Base-by-base conservation (phyloP, 345 rosid species). In the Firmiana major region DNA sequence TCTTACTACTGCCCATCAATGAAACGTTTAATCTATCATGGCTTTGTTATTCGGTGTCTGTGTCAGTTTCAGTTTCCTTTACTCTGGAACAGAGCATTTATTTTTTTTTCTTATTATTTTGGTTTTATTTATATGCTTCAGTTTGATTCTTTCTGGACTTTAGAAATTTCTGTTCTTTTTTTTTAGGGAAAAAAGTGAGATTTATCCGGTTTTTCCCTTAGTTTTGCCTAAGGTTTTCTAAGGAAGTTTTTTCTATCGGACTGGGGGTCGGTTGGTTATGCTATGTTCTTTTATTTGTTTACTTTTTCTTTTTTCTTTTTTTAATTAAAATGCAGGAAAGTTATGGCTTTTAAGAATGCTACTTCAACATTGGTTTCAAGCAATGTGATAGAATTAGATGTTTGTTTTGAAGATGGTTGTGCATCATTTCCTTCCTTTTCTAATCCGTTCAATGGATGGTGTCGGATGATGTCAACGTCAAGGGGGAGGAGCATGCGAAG, bases 401-500 rank as follows among this genome's bases (percentile, higher is more conserved):
- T 40, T 17, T 76, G 48, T 26, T 74, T 8, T n/a, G 80, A 69
- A 15, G 84, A 82, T 71, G 17, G 16, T 45, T 66, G 40, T 49
- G 77, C 54, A 71, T 85, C 78, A 73, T 49, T 43, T 22, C 75
- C 54, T 22, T 67, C 66, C 45, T 53, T 55, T 63, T 45, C 70
- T 78, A 58, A 63, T 64, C 81, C 82, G 36, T 79, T 72, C 8
- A 81, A 46, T 22, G 85, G 88, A 31, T 83, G 90, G 88, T 84
- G 71, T 69, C 89, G 97, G 46, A 70, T 60, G 71, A 92, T 93
- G 98, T 95, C 98, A 1, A 90, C 92, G 10, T 81, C 97, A 0
- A 93, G 81, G 81, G 99, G 97, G 80, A 84, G 93, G 84, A 93
- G 93, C 69, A 92, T 95, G 97, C 84, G 98, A 73, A 92, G 97